These are phyloP conservation scores for Barnettozyma wickerhamii DNA, from an alignment of 805 yeast species.

Conservation along the genomic window DNA sequence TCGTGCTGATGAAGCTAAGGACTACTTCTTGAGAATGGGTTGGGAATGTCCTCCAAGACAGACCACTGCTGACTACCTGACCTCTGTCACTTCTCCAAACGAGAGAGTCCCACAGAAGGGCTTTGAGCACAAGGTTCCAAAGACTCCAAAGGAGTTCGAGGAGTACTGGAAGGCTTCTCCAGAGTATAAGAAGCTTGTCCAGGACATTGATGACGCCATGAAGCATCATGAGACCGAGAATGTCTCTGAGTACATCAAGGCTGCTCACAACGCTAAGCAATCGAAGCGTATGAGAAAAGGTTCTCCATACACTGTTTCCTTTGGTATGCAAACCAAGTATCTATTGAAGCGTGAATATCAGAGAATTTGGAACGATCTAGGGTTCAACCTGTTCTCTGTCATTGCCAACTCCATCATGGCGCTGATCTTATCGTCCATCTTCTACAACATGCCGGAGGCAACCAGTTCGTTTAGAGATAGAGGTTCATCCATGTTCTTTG, in stretches of 20 bases:
- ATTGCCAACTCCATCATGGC: conserved; percentile 49
- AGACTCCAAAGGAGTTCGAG: conserved; percentile 47
- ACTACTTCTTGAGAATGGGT: conserved; percentile 50
- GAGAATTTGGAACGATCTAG: conserved; percentile 47
- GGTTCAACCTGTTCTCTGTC: conserved; percentile 38
- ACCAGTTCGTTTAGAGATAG: conserved; percentile 50
- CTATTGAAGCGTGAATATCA: conserved; percentile 42
- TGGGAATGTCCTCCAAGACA: conserved; percentile 52
- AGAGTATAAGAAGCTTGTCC: conserved; percentile 35
- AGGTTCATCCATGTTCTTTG: conserved; percentile 65
- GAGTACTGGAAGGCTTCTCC: conserved; percentile 46
- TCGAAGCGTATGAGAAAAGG: conserved; percentile 39
- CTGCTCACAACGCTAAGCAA: conserved; percentile 50
- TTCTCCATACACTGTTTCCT: conserved; percentile 54
- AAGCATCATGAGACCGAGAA: conserved; percentile 24
- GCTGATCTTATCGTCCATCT: conserved; percentile 52
- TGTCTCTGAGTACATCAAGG: conserved; percentile 32
- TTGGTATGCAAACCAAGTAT: conserved; percentile 46
- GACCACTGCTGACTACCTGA: conserved; percentile 56
- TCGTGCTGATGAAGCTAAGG: conserved; percentile 39
- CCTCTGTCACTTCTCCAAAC: conserved; percentile 49
- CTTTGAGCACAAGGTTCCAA: conserved; percentile 45
- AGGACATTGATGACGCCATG: conserved; percentile 35
- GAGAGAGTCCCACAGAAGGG: conserved; percentile 44
- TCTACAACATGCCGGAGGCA: conserved; percentile 41